These are phyloP conservation scores for Cavenderia fasciculata DNA, from an alignment of 78 protist genomes.

Conservation along the genomic window DNA sequence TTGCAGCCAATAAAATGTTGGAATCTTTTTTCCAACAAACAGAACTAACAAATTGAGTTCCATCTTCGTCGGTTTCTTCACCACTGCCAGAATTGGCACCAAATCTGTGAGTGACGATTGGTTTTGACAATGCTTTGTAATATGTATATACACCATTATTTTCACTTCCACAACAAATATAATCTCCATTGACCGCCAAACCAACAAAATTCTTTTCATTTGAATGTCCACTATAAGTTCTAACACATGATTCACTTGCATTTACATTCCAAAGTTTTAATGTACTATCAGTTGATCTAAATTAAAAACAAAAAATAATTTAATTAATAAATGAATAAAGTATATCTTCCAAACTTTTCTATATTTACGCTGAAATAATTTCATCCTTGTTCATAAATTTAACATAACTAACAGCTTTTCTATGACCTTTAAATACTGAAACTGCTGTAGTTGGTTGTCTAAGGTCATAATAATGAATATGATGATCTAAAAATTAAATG, in stretches of 20 bases:
- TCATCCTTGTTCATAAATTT: conserved; percentile 76
- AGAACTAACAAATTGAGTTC: conserved; percentile 81
- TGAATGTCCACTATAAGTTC: conserved; percentile 83
- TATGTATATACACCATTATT: conserved; percentile 85
- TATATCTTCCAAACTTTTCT: neutral
- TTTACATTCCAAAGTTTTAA: conserved; percentile 59
- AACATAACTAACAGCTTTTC: conserved; percentile 88
- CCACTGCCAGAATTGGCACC: conserved; percentile 75
- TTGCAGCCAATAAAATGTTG: conserved; percentile 77
- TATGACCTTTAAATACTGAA: conserved; percentile 72
- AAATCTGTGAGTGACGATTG: conserved; percentile 74
- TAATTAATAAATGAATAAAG: neutral
- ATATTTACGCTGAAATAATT: conserved; percentile 76
- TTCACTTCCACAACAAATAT: conserved; percentile 86
- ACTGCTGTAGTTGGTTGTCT: conserved; percentile 67
- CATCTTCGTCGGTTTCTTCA: conserved; percentile 85
- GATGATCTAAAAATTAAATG: no score
- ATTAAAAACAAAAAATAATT: neutral
- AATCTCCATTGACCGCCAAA: conserved; percentile 79
- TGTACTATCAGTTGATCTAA: conserved; percentile 81
- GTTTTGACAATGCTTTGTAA: conserved; percentile 79
- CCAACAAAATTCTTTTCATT: conserved; percentile 91
- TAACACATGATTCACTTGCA: conserved; percentile 21
- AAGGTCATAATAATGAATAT: conserved; percentile 85
- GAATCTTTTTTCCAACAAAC: conserved; percentile 84